Conservation (phyloP, 1,139 yeast species). For the Debaryomyces subglobosus region DNA sequence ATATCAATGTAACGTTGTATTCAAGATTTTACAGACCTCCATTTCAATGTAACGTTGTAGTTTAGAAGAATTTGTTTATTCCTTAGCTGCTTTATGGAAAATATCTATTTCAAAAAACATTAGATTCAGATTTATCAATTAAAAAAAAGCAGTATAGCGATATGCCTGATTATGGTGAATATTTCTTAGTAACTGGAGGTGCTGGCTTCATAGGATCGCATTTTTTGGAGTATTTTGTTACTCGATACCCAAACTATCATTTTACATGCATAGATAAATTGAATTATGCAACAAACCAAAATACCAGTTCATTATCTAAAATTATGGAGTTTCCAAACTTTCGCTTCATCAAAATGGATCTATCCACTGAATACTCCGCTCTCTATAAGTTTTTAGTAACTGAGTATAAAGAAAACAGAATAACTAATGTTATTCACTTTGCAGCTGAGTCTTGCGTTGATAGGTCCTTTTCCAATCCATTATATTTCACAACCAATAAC, state of each 20-base stretch:
- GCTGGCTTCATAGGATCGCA: conserved; percentile 64
- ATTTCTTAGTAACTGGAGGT: conserved; percentile 57
- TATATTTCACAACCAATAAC: conserved; percentile 51
- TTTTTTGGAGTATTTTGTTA: conserved; percentile 43
- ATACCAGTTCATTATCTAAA: conserved; percentile 26
- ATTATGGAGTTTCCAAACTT: conserved; percentile 25
- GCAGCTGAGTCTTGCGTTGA: conserved; percentile 68
- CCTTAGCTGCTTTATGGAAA: neutral
- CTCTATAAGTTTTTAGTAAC: conserved; percentile 17
- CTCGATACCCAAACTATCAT: conserved; percentile 37
- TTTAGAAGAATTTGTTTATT: neutral
- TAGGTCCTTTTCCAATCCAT: conserved; percentile 50
- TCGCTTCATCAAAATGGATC: conserved; percentile 38
- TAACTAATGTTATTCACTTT: conserved; percentile 49
- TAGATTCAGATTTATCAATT: neutral
- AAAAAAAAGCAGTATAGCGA: neutral
- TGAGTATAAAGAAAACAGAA: conserved; percentile 16
- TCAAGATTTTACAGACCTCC: neutral
- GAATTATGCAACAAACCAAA: conserved; percentile 33
- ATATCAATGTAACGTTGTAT: neutral
- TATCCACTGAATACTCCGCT: conserved; percentile 29
- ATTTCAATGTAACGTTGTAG: conserved; percentile 11
- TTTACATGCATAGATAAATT: conserved; percentile 55
- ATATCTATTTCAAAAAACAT: neutral
- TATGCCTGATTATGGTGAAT: conserved; percentile 15